Conservation (phyloP, 2,329 filamentous ascomycete species). For the Colletotrichum sidae region DNA sequence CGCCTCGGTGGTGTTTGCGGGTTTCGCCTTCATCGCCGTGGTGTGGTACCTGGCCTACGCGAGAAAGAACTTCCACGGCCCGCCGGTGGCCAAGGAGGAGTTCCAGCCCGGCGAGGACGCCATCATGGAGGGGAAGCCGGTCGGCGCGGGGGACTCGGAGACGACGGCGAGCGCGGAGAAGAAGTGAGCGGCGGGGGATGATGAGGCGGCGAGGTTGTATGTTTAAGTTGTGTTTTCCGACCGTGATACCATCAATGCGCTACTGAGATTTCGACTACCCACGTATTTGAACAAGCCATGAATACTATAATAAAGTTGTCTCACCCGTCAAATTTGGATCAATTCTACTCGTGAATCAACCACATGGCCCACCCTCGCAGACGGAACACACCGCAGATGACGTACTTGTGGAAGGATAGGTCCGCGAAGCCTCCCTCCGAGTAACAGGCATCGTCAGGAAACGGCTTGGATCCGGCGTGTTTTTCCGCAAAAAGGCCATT, state of each 20-base stretch:
- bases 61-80: constrained; percentile 72
- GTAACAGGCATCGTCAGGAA: too few relatives aligned
- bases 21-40: constrained; percentile 69
- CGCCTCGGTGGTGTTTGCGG: constrained; percentile 73
- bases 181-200: constrained; percentile 1
- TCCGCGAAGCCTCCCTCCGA: too few relatives aligned
- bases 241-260: background rate
- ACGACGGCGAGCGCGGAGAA: constrained; percentile 32
- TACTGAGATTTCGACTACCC: background rate
- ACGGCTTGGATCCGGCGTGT: too few relatives aligned
- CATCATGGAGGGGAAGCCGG: constrained; percentile 32
- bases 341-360: too few relatives aligned
- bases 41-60: constrained; percentile 73
- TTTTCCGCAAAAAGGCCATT: too few relatives aligned
- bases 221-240: background rate
- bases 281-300: background rate
- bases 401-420: too few relatives aligned
- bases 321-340: too few relatives aligned
- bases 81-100: constrained; percentile 51
- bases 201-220: background rate
- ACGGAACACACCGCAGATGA: too few relatives aligned
- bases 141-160: constrained; percentile 18
- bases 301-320: too few relatives aligned
- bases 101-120: constrained; percentile 36
- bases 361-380: too few relatives aligned